Evolutionary conservation across 2,329 filamentous ascomycete species (phyloP).

Genomic region (Juglanconis sp.): DNA sequence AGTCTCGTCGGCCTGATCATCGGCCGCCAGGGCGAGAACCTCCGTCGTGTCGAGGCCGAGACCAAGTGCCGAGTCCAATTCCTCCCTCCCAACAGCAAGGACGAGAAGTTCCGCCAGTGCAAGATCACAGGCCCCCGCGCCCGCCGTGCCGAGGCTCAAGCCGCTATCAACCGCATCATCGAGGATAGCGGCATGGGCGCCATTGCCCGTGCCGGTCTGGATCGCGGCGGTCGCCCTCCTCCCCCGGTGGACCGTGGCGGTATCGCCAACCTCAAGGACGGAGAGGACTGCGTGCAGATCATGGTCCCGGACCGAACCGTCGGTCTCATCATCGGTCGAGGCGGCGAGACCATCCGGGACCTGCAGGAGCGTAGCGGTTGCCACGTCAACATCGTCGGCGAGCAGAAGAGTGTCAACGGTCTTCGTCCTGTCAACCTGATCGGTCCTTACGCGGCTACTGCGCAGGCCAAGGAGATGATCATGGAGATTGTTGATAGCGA

Average conservation of each 20-base stretch:
- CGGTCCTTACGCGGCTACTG: conserved; percentile 70
- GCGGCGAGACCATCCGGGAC: conserved; percentile 88
- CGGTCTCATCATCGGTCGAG: conserved; percentile 88
- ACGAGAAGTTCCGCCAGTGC: conserved; percentile 74
- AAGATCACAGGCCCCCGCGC: conserved; percentile 75
- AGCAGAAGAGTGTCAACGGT: conserved; percentile 89
- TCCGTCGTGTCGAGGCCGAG: conserved; percentile 79
- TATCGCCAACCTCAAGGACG: conserved; percentile 61
- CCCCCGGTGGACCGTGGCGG: conserved; percentile 6
- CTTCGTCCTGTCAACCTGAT: conserved; percentile 88
- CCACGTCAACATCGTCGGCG: conserved; percentile 91
- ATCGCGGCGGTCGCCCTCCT: conserved; percentile 36
- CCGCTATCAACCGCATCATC: conserved; percentile 82
- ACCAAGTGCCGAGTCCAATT: conserved; percentile 85
- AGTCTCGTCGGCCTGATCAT: conserved; percentile 87
- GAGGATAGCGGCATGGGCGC: conserved; percentile 71
- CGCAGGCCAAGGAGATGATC: conserved; percentile 79
- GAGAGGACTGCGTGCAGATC: conserved; percentile 84
- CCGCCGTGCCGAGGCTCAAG: conserved; percentile 73
- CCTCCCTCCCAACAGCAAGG: conserved; percentile 69
- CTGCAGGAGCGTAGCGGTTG: conserved; percentile 89
- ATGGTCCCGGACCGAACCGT: conserved; percentile 94
- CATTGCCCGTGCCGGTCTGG: conserved; percentile 45
- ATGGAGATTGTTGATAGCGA: conserved; percentile 94
- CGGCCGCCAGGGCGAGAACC: conserved; percentile 83